These are phyloP conservation scores for Magnusiomyces sp. DNA, from an alignment of 1,139 yeast species.

Conservation along the genomic window DNA sequence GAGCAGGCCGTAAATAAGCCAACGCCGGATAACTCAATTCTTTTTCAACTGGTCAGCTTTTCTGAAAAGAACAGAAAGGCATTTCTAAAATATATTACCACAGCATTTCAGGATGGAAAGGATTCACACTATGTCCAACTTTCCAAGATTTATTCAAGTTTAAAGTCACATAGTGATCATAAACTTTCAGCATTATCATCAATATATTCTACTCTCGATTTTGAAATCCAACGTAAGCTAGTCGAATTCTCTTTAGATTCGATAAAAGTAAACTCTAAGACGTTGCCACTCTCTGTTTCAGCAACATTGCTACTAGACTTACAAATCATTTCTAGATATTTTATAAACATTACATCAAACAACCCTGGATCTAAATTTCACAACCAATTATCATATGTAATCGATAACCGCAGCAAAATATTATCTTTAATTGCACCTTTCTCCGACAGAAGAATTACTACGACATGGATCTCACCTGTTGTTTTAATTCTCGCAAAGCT, in stretches of 20 bases:
- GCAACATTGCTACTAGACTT: conserved; percentile 3
- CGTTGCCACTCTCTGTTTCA: not conserved
- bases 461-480: conserved; percentile 15
- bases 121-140: not conserved
- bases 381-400: conserved; percentile 6
- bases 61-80: no score
- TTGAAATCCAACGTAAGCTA: not conserved
- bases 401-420: conserved; percentile 5
- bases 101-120: no score
- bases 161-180: not conserved
- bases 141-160: not conserved
- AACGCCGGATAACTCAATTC: no score
- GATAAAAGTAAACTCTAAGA: not conserved
- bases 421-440: conserved; percentile 10
- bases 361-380: conserved; percentile 5
- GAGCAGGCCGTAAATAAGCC: no score
- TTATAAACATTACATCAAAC: not conserved
- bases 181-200: not conserved
- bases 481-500: conserved; percentile 19
- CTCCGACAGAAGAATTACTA: conserved; percentile 11
- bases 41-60: no score
- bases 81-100: no score
- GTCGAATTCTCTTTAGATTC: not conserved
- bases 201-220: not conserved
- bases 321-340: conserved; percentile 10